Evolutionary conservation across 768 basidiomycete species (phyloP), one percentile per base, ranked within the genome.

Genomic region (Lanmaoa pseudosensibilis): DNA sequence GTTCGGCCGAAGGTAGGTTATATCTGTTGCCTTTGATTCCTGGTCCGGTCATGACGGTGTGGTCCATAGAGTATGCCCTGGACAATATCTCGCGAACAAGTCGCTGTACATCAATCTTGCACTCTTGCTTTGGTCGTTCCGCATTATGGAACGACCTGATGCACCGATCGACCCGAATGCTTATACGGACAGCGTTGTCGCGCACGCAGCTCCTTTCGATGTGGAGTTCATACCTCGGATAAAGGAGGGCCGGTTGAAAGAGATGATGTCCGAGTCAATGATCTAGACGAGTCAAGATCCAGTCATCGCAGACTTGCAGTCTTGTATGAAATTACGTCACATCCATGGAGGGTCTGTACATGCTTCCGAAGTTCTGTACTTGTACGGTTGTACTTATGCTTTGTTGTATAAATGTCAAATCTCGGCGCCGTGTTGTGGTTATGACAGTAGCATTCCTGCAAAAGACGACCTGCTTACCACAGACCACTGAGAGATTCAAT

Each of bases 31-130:
- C 11, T 10, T 13, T 21, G 10, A n/a, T n/a, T n/a, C n/a, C n/a
- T n/a, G n/a, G 23, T 34, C 23, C 5, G 7, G 15, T 23, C 30
- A 19, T 38, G 43, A 46, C n/a, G 25, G 16, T 4, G 2, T 19
- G 9, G 5, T 23, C 4, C 25, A 37, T 16, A 81, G 85, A 38
- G 76, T 85, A 2, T 88, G 85, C 52, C 85, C 84, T 0, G 85
- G 85, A 1, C 79, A 78, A 55, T 74, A 84, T 65, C 76, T 88
- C 27, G 85, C 59, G 4, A 54, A 59, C 27, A 41, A n/a, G 5
- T 87, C 86, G 5, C 70, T 88, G 2, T 83, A 83, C 62, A 72
- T 87, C 51, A 86, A 82, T 64, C 79, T 84, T 1, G 82, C 84
- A 0, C 73, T 86, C 13, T 66, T 83, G 7, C 75, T 84, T 19